Evolutionary conservation across 1,284 basidiomycete species (phyloP), one percentile per base, ranked within the genome.

Genomic region (Grifola frondosa): DNA sequence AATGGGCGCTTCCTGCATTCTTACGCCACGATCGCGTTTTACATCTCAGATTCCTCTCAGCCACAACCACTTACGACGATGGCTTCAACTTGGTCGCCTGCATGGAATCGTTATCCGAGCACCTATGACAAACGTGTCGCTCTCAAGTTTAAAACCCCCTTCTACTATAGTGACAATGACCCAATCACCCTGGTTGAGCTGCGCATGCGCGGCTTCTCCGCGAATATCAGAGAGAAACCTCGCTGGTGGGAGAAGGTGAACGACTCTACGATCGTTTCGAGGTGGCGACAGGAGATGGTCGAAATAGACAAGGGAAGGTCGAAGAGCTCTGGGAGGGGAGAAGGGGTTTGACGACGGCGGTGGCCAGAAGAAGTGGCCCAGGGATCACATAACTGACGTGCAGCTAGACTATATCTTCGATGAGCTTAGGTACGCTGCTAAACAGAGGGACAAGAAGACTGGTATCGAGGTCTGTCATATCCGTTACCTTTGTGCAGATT

Each of bases 401-500:
- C 42, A 44, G 19, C 22, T 38, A 7, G 46, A 67, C 11, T 77
- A 77, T 59, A 66, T 76, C 26, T 53, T 78, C 9, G 70, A 73
- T 40, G 75, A 79, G 52, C 59, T 79, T 4, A 58, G 52, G 10
- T 74, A 74, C 3, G 76, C 76, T 49, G 68, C 66, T 26, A 49
- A 57, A 6, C 60, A 76, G 6, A 55, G 68, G 24, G 70, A 77
- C 42, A 59, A 62, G 19, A 45, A 54, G 5, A 59, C 65, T 33
- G 42, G 54, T 30, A 74, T 71, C 71, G 67, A 62, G 48, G 64
- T 49, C 9, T 30, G 43, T 8, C 6, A n/a, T 34, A 5, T 19
- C 13, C 22, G n/a, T n/a, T n/a, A n/a, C n/a, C n/a, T n/a, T n/a
- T n/a, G n/a, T n/a, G n/a, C n/a, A n/a, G n/a, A n/a, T n/a, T n/a